These are phyloP conservation scores for Didymella sp. DNA, from an alignment of 2,329 filamentous ascomycete species.

Conservation along the genomic window DNA sequence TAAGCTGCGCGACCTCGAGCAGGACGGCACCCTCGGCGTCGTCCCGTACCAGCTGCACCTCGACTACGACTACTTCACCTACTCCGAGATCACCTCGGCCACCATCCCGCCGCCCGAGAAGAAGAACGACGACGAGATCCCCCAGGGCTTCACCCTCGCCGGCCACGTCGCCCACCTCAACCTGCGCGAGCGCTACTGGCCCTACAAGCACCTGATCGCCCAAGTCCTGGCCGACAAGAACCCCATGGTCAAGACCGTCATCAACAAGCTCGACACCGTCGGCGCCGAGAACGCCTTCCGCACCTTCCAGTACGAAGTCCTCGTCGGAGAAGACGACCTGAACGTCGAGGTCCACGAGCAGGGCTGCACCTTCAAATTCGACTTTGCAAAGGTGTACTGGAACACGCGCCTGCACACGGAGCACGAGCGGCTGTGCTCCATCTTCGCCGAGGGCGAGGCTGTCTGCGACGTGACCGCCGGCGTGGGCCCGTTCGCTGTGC, in stretches of 20 bases:
- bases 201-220: slow-evolving; percentile 86
- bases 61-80: slow-evolving; percentile 86
- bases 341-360: slow-evolving; percentile 84
- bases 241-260: slow-evolving; percentile 79
- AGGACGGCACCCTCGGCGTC: slow-evolving; percentile 71
- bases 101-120: slow-evolving; percentile 75
- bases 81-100: slow-evolving; percentile 81
- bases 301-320: slow-evolving; percentile 90
- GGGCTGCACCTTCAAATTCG: slow-evolving; percentile 85
- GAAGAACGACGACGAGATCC: slow-evolving; percentile 79
- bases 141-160: slow-evolving; percentile 84
- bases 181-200: slow-evolving; percentile 79
- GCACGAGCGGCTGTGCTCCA: slow-evolving; percentile 77
- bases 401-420: slow-evolving; percentile 91
- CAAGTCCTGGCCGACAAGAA: slow-evolving; percentile 92
- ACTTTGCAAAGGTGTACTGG: slow-evolving; percentile 98
- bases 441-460: slow-evolving; percentile 84
- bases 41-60: slow-evolving; percentile 78
- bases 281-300: slow-evolving; percentile 85
- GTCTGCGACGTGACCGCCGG: slow-evolving; percentile 98
- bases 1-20: slow-evolving; percentile 71
- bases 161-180: slow-evolving; percentile 97
- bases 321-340: slow-evolving; percentile 81
- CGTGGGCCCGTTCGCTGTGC: slow-evolving; percentile 92
- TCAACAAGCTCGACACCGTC: slow-evolving; percentile 93